Evolutionary conservation across 192 early-diverging fungal genomes (phyloP), one percentile per base, ranked within the genome.

Genomic region (Gamsiella multidivaricata): DNA sequence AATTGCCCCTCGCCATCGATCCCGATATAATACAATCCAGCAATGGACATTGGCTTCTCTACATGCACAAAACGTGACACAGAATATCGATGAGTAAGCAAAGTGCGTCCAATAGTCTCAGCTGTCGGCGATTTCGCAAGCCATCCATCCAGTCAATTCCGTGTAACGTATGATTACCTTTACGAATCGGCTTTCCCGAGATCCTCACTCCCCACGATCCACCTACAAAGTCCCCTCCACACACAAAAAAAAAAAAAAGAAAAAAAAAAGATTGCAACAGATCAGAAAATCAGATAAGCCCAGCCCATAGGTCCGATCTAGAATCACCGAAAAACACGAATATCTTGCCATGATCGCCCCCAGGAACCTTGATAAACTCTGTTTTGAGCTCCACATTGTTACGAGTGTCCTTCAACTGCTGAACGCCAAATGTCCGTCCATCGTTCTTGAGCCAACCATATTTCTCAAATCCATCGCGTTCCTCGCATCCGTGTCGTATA

Each of bases 401-500:
- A 29, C 65, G 58, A n/a, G 55, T 65, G 56, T 95, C 94, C 20
- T 84, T 84, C 26, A 95, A 81, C 23, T 83, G 81, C 73, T 96
- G 96, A 28, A 86, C 72, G 39, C 93, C 94, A 83, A 90, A 96
- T 33, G 82, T 73, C 36, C 94, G 87, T 7, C 94, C 96, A 73
- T 96, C 93, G 64, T 95, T 93, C 63, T 94, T 90, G 53, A 87
- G 80, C 85, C 94, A 98, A 20, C 92, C 92, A 72, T 98, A 98
- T 23, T 89, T 88, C 34, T 80, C 69, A 37, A 98, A 78, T 17
- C 86, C 82, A 62, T 96, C 94, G 31, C 89, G 88, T 41, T 96
- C 92, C 56, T 98, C 95, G 73, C 96, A 98, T n/a, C 91, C 87
- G 60, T 98, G 95, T 3, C 96, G 89, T 28, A 96, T 91, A 17